Base-by-base conservation (phyloP, 1,284 basidiomycete species). In the Apiotrichum domesticum region DNA sequence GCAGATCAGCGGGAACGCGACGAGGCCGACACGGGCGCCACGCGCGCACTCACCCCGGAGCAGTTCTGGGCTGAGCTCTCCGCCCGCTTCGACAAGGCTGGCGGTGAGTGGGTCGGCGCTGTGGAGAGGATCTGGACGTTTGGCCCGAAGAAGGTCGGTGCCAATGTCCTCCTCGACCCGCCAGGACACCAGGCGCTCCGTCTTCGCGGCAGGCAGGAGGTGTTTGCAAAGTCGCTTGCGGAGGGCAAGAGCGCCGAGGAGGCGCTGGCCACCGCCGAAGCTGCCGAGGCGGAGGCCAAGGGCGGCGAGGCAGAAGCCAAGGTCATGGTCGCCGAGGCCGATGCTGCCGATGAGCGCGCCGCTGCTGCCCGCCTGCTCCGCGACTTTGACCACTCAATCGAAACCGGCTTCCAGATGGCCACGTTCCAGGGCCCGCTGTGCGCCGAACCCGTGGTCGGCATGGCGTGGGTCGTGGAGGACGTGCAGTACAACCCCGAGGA, bases 351-450 rank as follows among this genome's bases (percentile, higher is more conserved):
- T 7, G 66, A 61, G 3, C 58, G 64, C 41, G 67, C 67, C 4
- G 62, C 66, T 4, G 62, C 66, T 49, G 56, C 68, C 56, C 60
- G 71, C 15, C 62, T 77, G 35, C 59, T 79, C 41, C 71, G 78
- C 35, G 87, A 90, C 63, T 88, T 95, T 64, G 87, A 92, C 66
- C 83, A 85, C 57, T 82, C 87, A 60, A 81, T 98, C 46, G 94
- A 98, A 72, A 87, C 87, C 3, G 96, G 94, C 1, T 99, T 98
- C 78, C 94, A 97, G 77, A 82, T 98, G 46, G 93, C 94, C 3
- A 89, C 87, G 0, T 87, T 90, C 69, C 89, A 94, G 74, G 96
- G 96, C 0, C 96, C 96, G 6, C 75, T 98, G 32, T 98, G 96
- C 65, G 88, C 87, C 6, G 96, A 99, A 73, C 96, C 96, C 1